Conservation (phyloP, 257 asterid species). For the Solanum etuberosum region DNA sequence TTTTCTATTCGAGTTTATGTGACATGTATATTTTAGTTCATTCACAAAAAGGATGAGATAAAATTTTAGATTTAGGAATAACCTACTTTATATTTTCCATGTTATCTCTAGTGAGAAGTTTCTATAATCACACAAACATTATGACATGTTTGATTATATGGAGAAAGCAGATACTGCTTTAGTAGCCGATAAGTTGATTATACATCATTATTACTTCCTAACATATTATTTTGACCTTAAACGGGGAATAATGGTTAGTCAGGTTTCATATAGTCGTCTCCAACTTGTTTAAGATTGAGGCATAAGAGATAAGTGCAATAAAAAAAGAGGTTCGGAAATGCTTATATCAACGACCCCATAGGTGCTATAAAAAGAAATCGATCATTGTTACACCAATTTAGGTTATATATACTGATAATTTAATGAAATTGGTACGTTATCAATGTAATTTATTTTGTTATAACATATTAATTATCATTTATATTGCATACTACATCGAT, state of each 20-base stretch:
- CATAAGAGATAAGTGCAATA: accelerated
- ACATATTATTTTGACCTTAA: background rate
- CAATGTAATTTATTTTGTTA: background rate
- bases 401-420: background rate
- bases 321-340: background rate
- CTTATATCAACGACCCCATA: background rate
- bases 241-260: background rate
- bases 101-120: too few species aligned
- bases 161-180: too few species aligned
- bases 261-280: accelerated
- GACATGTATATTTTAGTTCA: too few species aligned
- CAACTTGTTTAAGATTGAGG: background rate
- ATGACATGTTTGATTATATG: too few species aligned
- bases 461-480: background rate
- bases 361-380: background rate
- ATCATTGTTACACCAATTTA: background rate
- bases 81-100: too few species aligned
- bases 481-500: background rate
- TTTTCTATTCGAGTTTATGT: too few species aligned
- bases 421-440: background rate
- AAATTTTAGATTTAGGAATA: too few species aligned
- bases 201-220: background rate
- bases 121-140: too few species aligned
- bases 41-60: too few species aligned
- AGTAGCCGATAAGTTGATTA: too few species aligned